phyloP scores from a whole-genome alignment of 176 grass and related monocot genomes.

The Thalia dealbata region DNA sequence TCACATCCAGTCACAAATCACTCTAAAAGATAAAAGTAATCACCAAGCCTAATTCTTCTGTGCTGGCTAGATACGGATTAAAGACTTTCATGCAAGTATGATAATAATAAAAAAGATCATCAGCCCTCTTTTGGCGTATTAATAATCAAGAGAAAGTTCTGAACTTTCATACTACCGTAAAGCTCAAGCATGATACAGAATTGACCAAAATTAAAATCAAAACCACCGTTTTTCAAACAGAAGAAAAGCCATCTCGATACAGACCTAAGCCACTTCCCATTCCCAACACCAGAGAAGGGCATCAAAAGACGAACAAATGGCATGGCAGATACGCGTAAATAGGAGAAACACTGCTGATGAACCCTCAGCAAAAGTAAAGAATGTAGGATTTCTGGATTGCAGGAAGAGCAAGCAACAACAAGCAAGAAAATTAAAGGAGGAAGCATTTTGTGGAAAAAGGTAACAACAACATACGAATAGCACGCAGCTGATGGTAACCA shows the following conservation, averaged over 20 bases:
- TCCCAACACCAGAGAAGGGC: constrained; percentile 5
- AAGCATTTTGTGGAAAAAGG: neutral
- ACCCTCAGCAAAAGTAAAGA: neutral
- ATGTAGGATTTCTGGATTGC: neutral
- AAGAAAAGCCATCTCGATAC: neutral
- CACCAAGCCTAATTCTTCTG: too few species aligned
- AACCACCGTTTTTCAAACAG: neutral
- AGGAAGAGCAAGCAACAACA: neutral
- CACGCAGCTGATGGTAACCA: constrained; percentile 21
- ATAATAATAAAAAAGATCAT: constrained; percentile 1
- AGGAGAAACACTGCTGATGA: neutral
- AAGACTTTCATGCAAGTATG: neutral
- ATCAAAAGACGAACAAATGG: neutral
- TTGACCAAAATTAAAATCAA: neutral
- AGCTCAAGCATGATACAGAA: neutral
- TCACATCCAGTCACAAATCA: neutral
- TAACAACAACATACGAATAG: constrained; percentile 36
- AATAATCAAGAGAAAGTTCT: neutral
- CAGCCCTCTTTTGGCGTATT: too few species aligned
- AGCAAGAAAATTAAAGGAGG: neutral
- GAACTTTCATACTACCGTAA: neutral
- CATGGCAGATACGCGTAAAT: neutral
- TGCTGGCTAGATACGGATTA: neutral
- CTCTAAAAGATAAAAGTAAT: too few species aligned
- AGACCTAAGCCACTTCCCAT: constrained; percentile 28